A percentile compares a stretch with the other conserved stretches of the same genome.
These are phyloP conservation scores for Hippophae gyantsensis DNA, from an alignment of 306 rosid species.

Conservation along the genomic window DNA sequence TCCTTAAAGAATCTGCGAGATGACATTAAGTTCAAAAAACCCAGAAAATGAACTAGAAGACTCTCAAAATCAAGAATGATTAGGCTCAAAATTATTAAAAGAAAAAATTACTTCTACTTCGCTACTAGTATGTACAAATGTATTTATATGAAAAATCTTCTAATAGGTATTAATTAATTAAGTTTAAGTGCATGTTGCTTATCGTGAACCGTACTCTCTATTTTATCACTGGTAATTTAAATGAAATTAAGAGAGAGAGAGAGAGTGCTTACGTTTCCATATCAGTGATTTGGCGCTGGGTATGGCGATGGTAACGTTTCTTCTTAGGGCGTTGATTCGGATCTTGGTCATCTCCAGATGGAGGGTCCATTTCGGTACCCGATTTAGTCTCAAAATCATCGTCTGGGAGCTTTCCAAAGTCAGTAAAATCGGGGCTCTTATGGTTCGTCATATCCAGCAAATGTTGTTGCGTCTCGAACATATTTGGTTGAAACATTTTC, in stretches of 20 bases:
- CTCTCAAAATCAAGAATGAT: too few species aligned
- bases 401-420: conserved; percentile 30
- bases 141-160: too few species aligned
- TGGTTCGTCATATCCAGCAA: conserved; percentile 30
- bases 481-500: conserved; percentile 38
- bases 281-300: conserved; percentile 49
- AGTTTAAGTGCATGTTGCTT: too few species aligned
- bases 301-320: conserved; percentile 61
- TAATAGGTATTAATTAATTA: too few species aligned
- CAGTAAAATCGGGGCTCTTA: conserved; percentile 28
- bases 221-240: too few species aligned
- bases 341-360: conserved; percentile 47
- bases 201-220: too few species aligned
- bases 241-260: too few species aligned
- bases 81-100: too few species aligned
- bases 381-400: conserved; percentile 54
- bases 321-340: conserved; percentile 25
- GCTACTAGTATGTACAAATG: too few species aligned
- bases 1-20: conserved; percentile 56
- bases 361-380: conserved; percentile 47
- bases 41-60: not conserved
- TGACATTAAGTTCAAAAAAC: conserved; percentile 6
- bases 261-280: conserved; percentile 53
- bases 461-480: conserved; percentile 28
- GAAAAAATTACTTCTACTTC: too few species aligned